These are phyloP conservation scores for Echium plantagineum DNA, from an alignment of 257 asterid genomes.

Conservation along the genomic window DNA sequence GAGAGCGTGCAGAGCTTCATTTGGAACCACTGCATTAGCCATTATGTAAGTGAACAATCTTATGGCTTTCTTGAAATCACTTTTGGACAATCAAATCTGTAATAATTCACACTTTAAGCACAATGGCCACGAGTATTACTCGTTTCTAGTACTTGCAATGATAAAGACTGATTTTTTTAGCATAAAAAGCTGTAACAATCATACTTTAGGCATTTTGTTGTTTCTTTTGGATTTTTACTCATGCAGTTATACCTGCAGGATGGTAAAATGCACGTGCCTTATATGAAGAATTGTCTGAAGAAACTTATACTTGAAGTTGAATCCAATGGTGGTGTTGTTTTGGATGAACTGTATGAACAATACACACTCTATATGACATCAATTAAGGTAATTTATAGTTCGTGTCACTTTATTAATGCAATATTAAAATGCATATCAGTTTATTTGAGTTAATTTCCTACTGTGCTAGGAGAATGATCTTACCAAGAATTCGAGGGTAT, in stretches of 20 bases:
- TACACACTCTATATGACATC: constrained; percentile 47
- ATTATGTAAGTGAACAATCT: constrained; percentile 30
- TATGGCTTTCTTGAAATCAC: neutral
- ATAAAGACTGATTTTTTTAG: too few species aligned
- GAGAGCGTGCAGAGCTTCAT: constrained; percentile 63
- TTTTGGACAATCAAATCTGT: neutral
- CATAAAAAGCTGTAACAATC: neutral
- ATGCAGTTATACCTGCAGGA: constrained; percentile 32
- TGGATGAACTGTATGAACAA: constrained; percentile 71
- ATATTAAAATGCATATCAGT: neutral
- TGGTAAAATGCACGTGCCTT: constrained; percentile 40
- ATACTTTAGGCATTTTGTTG: neutral
- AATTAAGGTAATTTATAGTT: constrained; percentile 31
- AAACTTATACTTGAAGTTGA: constrained; percentile 68
- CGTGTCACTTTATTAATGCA: neutral
- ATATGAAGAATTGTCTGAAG: constrained; percentile 58
- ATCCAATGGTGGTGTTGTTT: constrained; percentile 46
- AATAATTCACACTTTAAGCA: neutral
- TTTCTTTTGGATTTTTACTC: neutral
- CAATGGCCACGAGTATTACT: too few species aligned
- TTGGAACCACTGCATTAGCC: constrained; percentile 52
- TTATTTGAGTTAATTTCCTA: constrained; percentile 1
- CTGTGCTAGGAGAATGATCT: constrained; percentile 38
- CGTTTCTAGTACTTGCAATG: too few species aligned
- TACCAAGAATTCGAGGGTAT: constrained; percentile 39